phyloP scores from a whole-genome alignment of 768 basidiomycete species.

The Pleurotus ostreatus region DNA sequence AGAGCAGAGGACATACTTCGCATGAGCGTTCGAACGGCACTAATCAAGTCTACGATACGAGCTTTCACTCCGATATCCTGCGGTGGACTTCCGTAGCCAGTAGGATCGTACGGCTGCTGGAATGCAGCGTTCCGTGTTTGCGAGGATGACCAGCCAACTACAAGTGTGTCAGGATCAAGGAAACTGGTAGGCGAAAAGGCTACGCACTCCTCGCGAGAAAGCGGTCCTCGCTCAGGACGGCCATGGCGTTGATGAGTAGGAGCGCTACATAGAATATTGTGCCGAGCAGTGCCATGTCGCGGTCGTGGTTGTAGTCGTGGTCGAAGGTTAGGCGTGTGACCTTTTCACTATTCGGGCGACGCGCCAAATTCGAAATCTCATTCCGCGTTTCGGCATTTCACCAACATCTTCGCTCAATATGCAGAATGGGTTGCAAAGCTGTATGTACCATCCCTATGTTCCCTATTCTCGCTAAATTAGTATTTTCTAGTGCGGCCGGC shows the following conservation, averaged over 20 bases:
- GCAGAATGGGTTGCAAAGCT: conserved; percentile 19
- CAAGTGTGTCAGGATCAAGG: conserved; percentile 16
- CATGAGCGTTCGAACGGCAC: conserved; percentile 95
- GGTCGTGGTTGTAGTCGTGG: neutral
- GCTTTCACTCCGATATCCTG: conserved; percentile 76
- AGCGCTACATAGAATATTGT: conserved; percentile 82
- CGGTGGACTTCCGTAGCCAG: conserved; percentile 47
- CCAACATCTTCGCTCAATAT: conserved; percentile 9
- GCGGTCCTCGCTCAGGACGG: conserved; percentile 92
- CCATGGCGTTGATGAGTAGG: conserved; percentile 90
- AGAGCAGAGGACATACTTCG: conserved; percentile 66
- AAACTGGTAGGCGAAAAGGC: conserved; percentile 3
- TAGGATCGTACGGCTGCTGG: conserved; percentile 67
- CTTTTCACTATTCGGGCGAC: too few species aligned
- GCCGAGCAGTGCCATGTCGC: conserved; percentile 56
- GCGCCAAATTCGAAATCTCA: neutral
- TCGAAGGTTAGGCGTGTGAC: conserved; percentile 10
- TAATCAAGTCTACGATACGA: conserved; percentile 86
- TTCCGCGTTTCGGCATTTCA: neutral
- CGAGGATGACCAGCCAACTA: conserved; percentile 88
- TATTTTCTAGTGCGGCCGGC: conserved; percentile 8
- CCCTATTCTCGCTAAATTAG: too few species aligned
- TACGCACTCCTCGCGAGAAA: conserved; percentile 88
- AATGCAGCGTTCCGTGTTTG: conserved; percentile 57
- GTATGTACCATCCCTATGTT: conserved; percentile 7